Base-by-base conservation (phyloP, 768 basidiomycete species). In the Suillus spraguei region DNA sequence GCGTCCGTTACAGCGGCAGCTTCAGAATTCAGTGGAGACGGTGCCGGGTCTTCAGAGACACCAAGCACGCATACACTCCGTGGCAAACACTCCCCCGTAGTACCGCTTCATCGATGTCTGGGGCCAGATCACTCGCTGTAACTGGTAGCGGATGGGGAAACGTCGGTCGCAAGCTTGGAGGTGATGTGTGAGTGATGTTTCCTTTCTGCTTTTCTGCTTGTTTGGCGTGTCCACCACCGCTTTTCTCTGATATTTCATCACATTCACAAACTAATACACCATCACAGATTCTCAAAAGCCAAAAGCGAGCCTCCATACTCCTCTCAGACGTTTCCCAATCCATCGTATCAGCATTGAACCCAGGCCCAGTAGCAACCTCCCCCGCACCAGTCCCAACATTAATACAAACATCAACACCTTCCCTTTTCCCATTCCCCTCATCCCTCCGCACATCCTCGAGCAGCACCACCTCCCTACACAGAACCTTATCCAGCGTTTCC, bases 251-350 rank as follows among this genome's bases (percentile, higher is more conserved):
- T 24, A 5, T 16, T 32, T 17, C 5, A 11, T 35, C 20, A 13
- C 20, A 20, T 6, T n/a, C 28, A 7, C 22, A 3, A 28, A 58
- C 56, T 58, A 32, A 58, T 17, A 28, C 17, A 9, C 22, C 11
- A 14, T 24, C 28, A 49, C 64, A 91, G 90, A n/a, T 83, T 91
- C 69, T 78, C 85, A 20, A 89, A 67, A 81, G 78, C 68, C 87
- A 87, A 63, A 90, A 89, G 74, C 86, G 89, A 24, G 89, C 89
- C 0, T 89, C 89, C 0, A 66, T 83, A 1, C 79, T 91, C 36
- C 70, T 91, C 60, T 83, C 87, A 0, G 90, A 90, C 70, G 83
- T 90, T 22, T 87, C 87, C 6, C 81, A 82, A 64, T 80, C 83
- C 46, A 77, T 87, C 41, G 80, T 80, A 11, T 79, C 82, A 3